Conservation (phyloP, 768 basidiomycete species). For the Saitozyma podzolica region DNA sequence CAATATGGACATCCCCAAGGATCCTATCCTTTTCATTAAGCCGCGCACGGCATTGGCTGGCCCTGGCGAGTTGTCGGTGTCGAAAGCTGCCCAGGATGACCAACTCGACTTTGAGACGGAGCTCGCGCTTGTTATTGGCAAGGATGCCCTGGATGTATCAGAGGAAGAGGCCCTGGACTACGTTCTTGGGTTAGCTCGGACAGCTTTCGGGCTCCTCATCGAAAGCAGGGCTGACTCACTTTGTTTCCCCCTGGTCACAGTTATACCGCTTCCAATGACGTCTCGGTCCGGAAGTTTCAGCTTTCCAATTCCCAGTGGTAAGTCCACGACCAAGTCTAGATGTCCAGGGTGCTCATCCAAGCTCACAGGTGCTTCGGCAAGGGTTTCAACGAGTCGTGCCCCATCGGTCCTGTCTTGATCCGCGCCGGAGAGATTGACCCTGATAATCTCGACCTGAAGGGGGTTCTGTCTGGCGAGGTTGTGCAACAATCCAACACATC, state of each 20-base stretch:
- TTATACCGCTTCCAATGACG: constrained; percentile 20
- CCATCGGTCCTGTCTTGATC: constrained; percentile 47
- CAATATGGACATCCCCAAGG: constrained; percentile 12
- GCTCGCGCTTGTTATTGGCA: constrained; percentile 66
- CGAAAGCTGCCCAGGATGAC: constrained; percentile 17
- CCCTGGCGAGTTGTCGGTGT: constrained; percentile 8
- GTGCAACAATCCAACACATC: constrained; percentile 7
- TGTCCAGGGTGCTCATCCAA: too few species aligned
- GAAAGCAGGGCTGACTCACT: too few species aligned
- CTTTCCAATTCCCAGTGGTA: constrained; percentile 23
- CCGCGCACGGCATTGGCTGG: constrained; percentile 30
- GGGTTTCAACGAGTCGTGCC: constrained; percentile 44
- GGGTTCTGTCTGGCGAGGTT: constrained; percentile 18
- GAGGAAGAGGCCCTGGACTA: constrained; percentile 78
- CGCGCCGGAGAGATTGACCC: constrained; percentile 27
- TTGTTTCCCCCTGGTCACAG: too few species aligned
- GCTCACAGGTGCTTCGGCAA: too few species aligned
- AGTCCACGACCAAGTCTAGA: too few species aligned
- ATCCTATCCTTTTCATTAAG: constrained; percentile 45
- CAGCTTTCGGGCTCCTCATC: too few species aligned
- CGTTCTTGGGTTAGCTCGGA: constrained; percentile 62
- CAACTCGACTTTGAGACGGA: constrained; percentile 43
- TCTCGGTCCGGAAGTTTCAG: constrained; percentile 26
- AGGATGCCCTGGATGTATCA: constrained; percentile 70
- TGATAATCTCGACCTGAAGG: constrained; percentile 23